phyloP scores from a whole-genome alignment of 805 yeast species.

The Myxozyma neotropica region DNA sequence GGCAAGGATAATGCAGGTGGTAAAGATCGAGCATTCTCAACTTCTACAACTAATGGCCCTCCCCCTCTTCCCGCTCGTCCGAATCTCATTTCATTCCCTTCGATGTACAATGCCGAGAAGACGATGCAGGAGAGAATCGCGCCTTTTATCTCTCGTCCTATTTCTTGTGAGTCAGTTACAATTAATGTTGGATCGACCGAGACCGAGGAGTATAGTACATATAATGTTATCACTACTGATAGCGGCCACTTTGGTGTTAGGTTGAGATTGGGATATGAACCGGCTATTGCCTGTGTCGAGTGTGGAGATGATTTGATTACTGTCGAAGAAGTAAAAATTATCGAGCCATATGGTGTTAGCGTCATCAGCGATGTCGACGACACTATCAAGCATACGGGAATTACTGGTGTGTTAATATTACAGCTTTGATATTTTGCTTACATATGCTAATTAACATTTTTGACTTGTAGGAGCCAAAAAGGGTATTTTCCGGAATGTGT shows the following conservation, averaged over 20 bases:
- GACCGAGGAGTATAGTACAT: constrained; percentile 40
- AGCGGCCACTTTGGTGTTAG: constrained; percentile 67
- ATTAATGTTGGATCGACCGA: constrained; percentile 59
- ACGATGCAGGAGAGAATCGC: constrained; percentile 64
- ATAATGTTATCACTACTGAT: constrained; percentile 56
- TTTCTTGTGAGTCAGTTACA: constrained; percentile 58
- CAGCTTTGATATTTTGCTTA: too few species aligned
- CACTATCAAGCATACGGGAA: constrained; percentile 88
- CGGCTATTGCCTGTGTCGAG: constrained; percentile 51
- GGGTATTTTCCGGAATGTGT: constrained; percentile 75
- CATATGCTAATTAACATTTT: not conserved
- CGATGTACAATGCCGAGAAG: constrained; percentile 46
- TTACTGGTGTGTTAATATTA: constrained; percentile 64
- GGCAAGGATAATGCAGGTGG: not conserved
- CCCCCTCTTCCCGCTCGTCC: constrained; percentile 34
- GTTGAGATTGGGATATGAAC: constrained; percentile 59
- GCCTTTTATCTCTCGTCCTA: constrained; percentile 67
- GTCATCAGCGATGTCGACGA: constrained; percentile 93
- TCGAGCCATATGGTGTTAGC: constrained; percentile 55
- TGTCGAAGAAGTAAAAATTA: constrained; percentile 51
- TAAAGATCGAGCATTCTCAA: not conserved
- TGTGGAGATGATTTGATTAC: constrained; percentile 49
- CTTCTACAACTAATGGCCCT: not conserved
- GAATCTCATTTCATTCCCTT: constrained; percentile 27
- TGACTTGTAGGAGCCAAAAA: constrained; percentile 58